Conservation (phyloP, 208 protist genomes). For the Trypanosoma rangeli region DNA sequence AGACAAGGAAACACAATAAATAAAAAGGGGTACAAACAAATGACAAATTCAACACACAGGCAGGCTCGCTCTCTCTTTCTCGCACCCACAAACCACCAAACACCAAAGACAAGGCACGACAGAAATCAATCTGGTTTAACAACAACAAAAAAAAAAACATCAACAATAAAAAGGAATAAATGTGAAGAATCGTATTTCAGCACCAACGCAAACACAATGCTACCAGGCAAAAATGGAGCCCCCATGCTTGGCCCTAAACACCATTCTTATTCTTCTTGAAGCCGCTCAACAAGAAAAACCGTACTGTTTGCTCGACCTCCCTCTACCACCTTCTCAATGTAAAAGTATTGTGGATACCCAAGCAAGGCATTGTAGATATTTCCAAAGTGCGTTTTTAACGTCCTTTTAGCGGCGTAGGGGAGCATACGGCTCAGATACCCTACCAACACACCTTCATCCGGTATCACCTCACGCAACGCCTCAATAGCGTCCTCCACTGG, state of each 20-base stretch:
- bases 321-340: constrained; percentile 27
- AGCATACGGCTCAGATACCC: constrained; percentile 45
- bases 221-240: constrained; percentile 3
- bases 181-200: not conserved
- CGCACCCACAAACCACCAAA: too few relatives aligned
- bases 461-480: constrained; percentile 56
- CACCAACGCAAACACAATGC: not conserved
- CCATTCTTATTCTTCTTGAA: constrained; percentile 23
- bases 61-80: not conserved
- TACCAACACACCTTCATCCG: constrained; percentile 61
- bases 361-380: constrained; percentile 37
- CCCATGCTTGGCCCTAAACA: not conserved
- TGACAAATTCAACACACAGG: not conserved
- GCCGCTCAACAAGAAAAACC: constrained; percentile 31
- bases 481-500: constrained; percentile 74
- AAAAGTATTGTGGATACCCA: constrained; percentile 80
- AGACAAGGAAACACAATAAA: not conserved
- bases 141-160: constrained; percentile 14
- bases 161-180: not conserved
- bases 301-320: constrained; percentile 16
- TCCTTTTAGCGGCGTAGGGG: constrained; percentile 34
- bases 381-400: constrained; percentile 63
- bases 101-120: not conserved
- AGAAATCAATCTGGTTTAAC: not conserved
- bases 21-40: not conserved